Conservation (phyloP, 176 grass and related monocot genomes). For the sorghum (Sorghum bicolor) region Sorghum_bicolor_NCBIv3 NC_012878.2:5315001-5315500, state of each 20-base stretch:
- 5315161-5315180: not conserved
- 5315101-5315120: not conserved
- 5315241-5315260: not conserved
- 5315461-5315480: not conserved
- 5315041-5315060: not conserved
- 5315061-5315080: not conserved
- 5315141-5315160: not conserved
- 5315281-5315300: not conserved
- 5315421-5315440: not conserved
- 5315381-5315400: not conserved
- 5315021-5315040: not conserved
- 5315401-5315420: not conserved
- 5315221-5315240: not conserved
- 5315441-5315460: not conserved
- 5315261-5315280: not conserved
- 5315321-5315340: not conserved
- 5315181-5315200: not conserved
- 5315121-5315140: not conserved
- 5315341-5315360: not conserved
- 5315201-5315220: not conserved
- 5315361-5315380: not conserved
- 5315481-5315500: conserved; percentile 3
- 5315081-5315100: not conserved
- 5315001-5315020: not conserved
- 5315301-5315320: not conserved